Base-by-base conservation (phyloP, 139 green algal species). In the Volvox reticuliferus region DNA sequence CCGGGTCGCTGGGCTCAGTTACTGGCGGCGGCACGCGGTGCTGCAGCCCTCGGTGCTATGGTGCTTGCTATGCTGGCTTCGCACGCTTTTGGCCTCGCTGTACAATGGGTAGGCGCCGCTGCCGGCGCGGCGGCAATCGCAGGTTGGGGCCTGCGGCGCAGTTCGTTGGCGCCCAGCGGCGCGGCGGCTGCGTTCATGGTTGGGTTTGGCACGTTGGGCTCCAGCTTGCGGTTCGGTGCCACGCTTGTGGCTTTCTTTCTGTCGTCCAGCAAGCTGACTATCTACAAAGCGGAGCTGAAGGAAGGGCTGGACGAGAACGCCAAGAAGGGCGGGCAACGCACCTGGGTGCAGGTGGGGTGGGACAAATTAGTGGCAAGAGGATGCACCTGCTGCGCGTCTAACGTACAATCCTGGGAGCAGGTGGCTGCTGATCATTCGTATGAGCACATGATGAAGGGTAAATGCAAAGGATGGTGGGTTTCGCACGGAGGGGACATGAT, bases 211-310 rank as follows among this genome's bases (percentile, higher is more conserved):
- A 97, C 95, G 0, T 63, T 98, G 37, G 95, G 80, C 22, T 92
- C 93, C 69, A 97, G 92, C 89, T 93, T 98, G 61, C 89, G 96
- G 1, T 92, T 95, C 32, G 97, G 96, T 18, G 88, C 95, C 2
- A 96, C 95, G 13, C 94, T 99, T 63, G 92, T 99, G 0, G 92
- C 95, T 17, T 99, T 98, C 92, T 98, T 97, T 89, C 95, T 98
- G 18, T 91, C 90, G 3, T 96, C 93, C 73, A 96, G 89, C 76
- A 95, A 95, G 85, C 91, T 99, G 33, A 98, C 97, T 0, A 80
- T 92, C n/a, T 96, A 96, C 80, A 96, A 96, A 65, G 95, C 99
- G 82, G 94, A 97, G 63, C 24, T 92, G 14, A 98, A 98, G 90
- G 91, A 86, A 37, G 82, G 79, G 73, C 89, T 98, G 30, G 96